Base-by-base conservation (phyloP, 441 rosid genomes). In the Macaranga tanarius region DNA sequence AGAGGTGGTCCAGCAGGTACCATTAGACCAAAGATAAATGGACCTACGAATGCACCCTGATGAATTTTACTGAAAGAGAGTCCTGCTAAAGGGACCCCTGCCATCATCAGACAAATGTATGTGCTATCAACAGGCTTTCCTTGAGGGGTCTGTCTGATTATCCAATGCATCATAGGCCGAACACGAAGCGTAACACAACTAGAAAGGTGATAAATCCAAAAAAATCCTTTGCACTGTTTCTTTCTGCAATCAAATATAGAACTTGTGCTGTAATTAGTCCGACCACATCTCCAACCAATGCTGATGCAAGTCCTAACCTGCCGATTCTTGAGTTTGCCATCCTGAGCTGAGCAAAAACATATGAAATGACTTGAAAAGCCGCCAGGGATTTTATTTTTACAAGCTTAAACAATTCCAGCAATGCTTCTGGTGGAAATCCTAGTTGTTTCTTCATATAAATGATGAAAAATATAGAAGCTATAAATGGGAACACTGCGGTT, bases 291-390 rank as follows among this genome's bases (percentile, higher is more conserved):
- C 78, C 58, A 19, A 76, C 65, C 52, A 80, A 25, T 0, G 81
- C 84, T 16, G 80, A 79, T 0, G 89, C 77, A 17, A 88, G 75
- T 0, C 81, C 87, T 0, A 88, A 61, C 34, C 90, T 73, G 0
- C 93, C 95, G 1, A 93, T 84, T 68, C 89, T 92, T 0, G 95
- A 84, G 72, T 91, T 89, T 15, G 78, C 59, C 67, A 91, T 79
- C 44, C 77, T 79, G 31, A 91, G 81, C 63, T 91, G 92, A 23
- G 69, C 72, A 19, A 93, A 79, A 26, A 90, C 83, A 68, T 75
- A 77, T 25, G 83, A 79, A 13, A 90, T 67, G 1, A 86, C 87
- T 0, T 90, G 86, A 64, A 88, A 86, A 0, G 88, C 50, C 5
- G 86, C 82, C 4, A 76, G 23, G 12, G 85, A 79, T 45, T 80